A percentile compares a stretch with the other conserved stretches of the same genome.
Conservation (phyloP, 2,329 filamentous ascomycete genomes). For the Aspergillus calidoustus region DNA sequence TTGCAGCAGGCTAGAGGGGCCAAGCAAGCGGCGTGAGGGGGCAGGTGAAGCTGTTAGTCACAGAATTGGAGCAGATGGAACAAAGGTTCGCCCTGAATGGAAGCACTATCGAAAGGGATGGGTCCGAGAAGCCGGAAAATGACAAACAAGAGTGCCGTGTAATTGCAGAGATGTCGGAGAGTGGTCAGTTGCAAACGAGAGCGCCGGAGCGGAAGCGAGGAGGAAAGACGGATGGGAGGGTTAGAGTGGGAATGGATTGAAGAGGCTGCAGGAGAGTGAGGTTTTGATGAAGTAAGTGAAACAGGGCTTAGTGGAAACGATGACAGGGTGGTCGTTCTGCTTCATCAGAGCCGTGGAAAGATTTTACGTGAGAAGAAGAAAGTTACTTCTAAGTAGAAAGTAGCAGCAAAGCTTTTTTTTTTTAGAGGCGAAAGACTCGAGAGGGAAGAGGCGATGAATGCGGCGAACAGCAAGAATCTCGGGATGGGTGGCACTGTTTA, state of each 20-base stretch:
- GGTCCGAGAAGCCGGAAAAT: slow-evolving; percentile 14
- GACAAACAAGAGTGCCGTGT: slow-evolving; percentile 4
- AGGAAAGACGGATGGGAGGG: slow-evolving; percentile 6
- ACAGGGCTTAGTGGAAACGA: slow-evolving; percentile 4
- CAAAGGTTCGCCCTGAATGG: slow-evolving; percentile 21
- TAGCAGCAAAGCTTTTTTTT: slow-evolving; percentile 3
- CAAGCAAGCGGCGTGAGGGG: slow-evolving; percentile 18
- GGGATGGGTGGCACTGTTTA: slow-evolving; percentile 17
- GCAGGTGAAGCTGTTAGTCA: slow-evolving; percentile 42
- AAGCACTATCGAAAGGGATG: slow-evolving; percentile 17
- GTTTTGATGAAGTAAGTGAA: slow-evolving; percentile 20
- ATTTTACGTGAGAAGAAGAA: background rate
- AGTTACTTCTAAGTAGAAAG: background rate
- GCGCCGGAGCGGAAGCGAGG: slow-evolving; percentile 1
- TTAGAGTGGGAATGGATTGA: slow-evolving; percentile 7
- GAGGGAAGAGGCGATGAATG: slow-evolving; percentile 10
- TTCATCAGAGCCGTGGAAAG: slow-evolving; percentile 4
- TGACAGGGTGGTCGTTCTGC: slow-evolving; percentile 1
- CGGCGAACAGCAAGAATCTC: slow-evolving; percentile 12
- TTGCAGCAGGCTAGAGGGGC: slow-evolving; percentile 30
- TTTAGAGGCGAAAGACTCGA: slow-evolving; percentile 11
- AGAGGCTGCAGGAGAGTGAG: background rate
- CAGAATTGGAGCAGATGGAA: slow-evolving; percentile 30
- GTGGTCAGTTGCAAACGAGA: background rate
- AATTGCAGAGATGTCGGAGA: background rate